These are phyloP conservation scores for Vaucheria bursata DNA, from an alignment of 352 stramenopile genomes.

Conservation along the genomic window DNA sequence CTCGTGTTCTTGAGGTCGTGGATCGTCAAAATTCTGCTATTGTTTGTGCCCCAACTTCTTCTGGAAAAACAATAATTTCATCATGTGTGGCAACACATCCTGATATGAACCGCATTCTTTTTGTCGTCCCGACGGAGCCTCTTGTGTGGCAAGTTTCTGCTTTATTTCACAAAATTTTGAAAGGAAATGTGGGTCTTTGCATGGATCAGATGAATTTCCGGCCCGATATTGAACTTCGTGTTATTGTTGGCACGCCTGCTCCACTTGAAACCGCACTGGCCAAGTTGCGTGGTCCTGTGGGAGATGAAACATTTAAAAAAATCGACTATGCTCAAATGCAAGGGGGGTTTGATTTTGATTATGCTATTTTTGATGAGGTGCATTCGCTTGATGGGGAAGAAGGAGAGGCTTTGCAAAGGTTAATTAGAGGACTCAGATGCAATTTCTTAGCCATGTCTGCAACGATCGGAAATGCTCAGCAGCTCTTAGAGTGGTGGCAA, in stretches of 20 bases:
- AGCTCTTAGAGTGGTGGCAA: constrained; percentile 87
- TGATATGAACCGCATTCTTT: constrained; percentile 65
- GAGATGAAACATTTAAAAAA: constrained; percentile 87
- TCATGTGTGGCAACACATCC: constrained; percentile 68
- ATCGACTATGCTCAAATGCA: constrained; percentile 87
- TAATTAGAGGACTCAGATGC: constrained; percentile 57
- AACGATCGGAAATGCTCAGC: constrained; percentile 87
- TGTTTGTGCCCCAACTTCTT: constrained; percentile 92
- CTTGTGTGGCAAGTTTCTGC: constrained; percentile 96
- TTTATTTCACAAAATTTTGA: constrained; percentile 95
- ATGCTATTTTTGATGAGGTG: constrained; percentile 96
- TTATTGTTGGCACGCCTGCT: constrained; percentile 88
- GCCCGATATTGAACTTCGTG: constrained; percentile 54
- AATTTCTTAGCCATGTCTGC: constrained; percentile 93
- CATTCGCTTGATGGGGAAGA: constrained; percentile 93
- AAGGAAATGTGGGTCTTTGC: constrained; percentile 70
- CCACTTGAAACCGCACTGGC: constrained; percentile 83
- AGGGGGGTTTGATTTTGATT: constrained; percentile 87
- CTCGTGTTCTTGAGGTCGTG: constrained; percentile 83
- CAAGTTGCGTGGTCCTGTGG: constrained; percentile 70
- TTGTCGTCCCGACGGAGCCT: constrained; percentile 88
- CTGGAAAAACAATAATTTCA: constrained; percentile 88
- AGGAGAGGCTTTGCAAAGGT: constrained; percentile 58
- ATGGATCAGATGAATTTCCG: constrained; percentile 49
- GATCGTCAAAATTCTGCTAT: constrained; percentile 88